Conservation (phyloP, 768 basidiomycete species). For the Tulasnella sp. region DNA sequence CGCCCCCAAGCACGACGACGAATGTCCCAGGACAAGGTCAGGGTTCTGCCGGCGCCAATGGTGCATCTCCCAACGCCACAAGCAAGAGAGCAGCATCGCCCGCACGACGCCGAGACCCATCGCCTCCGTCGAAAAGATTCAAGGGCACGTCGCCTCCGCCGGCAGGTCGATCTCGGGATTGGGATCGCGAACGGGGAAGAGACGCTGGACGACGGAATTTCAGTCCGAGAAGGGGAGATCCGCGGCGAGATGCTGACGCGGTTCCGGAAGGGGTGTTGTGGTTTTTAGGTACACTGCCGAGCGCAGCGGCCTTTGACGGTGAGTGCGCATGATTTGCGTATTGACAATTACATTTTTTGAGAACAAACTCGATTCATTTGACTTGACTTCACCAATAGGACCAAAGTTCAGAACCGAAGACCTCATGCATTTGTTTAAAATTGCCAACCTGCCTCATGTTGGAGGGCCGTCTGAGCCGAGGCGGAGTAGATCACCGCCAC, state of each 20-base stretch:
- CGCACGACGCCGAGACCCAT: conserved; percentile 16
- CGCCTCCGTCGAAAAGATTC: conserved; percentile 18
- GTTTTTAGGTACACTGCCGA: conserved; percentile 74
- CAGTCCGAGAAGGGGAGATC: conserved; percentile 23
- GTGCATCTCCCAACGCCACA: background rate
- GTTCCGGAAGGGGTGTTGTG: conserved; percentile 47
- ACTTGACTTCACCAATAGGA: conserved; percentile 36
- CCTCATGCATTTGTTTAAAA: conserved; percentile 71
- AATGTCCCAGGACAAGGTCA: too few relatives aligned
- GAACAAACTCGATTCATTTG: conserved; percentile 10
- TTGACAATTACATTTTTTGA: background rate
- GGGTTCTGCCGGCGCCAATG: conserved; percentile 1
- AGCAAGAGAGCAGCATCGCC: conserved; percentile 15
- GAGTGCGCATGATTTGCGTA: conserved; percentile 24
- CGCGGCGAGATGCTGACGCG: conserved; percentile 28
- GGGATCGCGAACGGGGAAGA: conserved; percentile 11
- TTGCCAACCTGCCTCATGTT: conserved; percentile 58
- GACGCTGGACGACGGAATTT: conserved; percentile 11
- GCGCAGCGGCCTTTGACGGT: conserved; percentile 73
- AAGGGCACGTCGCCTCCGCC: conserved; percentile 16
- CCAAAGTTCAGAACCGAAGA: conserved; percentile 86
- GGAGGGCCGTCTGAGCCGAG: conserved; percentile 35
- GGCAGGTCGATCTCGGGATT: conserved; percentile 6
- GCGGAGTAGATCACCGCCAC: conserved; percentile 35
- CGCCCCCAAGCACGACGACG: background rate